A percentile compares a stretch with the other conserved stretches of the same genome.
These are phyloP conservation scores for Saturnispora zaruensis DNA, from an alignment of 805 yeast species.

Conservation along the genomic window DNA sequence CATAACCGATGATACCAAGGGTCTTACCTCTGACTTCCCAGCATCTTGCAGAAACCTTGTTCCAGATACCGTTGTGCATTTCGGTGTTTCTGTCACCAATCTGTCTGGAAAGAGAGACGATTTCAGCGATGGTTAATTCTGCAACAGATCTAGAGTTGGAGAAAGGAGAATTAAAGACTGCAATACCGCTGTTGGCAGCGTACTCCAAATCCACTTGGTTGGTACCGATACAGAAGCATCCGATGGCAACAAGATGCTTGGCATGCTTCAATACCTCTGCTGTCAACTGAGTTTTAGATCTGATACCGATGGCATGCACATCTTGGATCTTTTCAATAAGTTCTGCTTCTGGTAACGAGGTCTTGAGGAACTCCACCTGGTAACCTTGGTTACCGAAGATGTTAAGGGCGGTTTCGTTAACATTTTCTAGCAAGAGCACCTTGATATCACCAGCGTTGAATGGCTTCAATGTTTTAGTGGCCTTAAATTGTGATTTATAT, in stretches of 20 bases:
- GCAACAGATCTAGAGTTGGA: conserved; percentile 98
- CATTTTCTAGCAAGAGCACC: conserved; percentile 84
- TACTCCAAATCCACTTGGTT: conserved; percentile 90
- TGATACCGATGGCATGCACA: conserved; percentile 95
- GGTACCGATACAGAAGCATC: conserved; percentile 99
- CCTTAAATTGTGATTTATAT: conserved; percentile 36
- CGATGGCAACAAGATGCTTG: conserved; percentile 79
- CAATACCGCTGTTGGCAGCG: conserved; percentile 89
- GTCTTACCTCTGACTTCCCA: conserved; percentile 99
- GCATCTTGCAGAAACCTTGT: conserved; percentile 88
- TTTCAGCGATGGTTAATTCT: conserved; percentile 91
- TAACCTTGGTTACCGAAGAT: conserved; percentile 86
- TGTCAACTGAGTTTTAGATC: conserved; percentile 91
- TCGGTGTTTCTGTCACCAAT: conserved; percentile 94
- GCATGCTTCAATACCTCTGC: conserved; percentile 76
- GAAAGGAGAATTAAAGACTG: conserved; percentile 89
- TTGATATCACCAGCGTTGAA: conserved; percentile 93
- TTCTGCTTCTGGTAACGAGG: conserved; percentile 86
- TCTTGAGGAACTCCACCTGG: conserved; percentile 90
- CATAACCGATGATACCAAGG: conserved; percentile 93
- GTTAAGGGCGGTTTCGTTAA: conserved; percentile 83
- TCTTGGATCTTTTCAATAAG: conserved; percentile 87
- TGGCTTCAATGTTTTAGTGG: conserved; percentile 76
- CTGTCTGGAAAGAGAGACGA: conserved; percentile 91
- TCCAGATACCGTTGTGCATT: conserved; percentile 95